Conservation (phyloP, 2,329 filamentous ascomycete species). For the Colletotrichum siamense region DNA sequence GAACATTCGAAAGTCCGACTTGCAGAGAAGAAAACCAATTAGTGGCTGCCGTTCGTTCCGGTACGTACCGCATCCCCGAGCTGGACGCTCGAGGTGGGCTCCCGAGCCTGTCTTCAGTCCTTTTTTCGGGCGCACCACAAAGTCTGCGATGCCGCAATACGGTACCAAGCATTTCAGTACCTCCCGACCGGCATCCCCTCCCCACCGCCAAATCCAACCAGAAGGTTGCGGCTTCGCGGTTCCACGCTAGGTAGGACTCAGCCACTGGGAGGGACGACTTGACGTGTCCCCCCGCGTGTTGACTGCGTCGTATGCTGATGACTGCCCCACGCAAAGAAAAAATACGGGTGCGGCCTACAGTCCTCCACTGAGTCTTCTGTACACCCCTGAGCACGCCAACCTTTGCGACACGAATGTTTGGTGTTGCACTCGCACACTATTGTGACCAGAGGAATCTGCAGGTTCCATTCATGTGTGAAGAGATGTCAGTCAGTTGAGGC, state of each 20-base stretch:
- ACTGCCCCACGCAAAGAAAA: neutral
- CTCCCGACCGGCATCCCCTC: neutral
- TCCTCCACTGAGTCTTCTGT: neutral
- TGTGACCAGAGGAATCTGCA: neutral
- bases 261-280: slow-evolving; percentile 8
- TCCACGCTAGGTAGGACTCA: slow-evolving; percentile 11
- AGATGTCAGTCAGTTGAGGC: neutral
- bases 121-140: neutral
- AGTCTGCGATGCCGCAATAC: neutral
- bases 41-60: neutral
- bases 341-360: neutral
- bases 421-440: neutral
- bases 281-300: neutral
- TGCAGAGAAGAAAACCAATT: neutral
- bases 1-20: neutral
- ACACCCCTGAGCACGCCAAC: slow-evolving; percentile 2
- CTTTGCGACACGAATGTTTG: neutral
- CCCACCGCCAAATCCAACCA: slow-evolving; percentile 5
- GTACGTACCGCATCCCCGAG: neutral
- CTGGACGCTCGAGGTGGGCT: neutral
- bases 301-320: neutral
- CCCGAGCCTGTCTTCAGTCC: neutral
- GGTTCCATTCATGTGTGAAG: neutral
- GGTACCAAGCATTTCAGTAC: neutral
- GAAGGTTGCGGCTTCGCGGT: slow-evolving; percentile 1